These are phyloP conservation scores for Phytophthora sp. DNA, from an alignment of 352 stramenopile genomes.

Conservation along the genomic window DNA sequence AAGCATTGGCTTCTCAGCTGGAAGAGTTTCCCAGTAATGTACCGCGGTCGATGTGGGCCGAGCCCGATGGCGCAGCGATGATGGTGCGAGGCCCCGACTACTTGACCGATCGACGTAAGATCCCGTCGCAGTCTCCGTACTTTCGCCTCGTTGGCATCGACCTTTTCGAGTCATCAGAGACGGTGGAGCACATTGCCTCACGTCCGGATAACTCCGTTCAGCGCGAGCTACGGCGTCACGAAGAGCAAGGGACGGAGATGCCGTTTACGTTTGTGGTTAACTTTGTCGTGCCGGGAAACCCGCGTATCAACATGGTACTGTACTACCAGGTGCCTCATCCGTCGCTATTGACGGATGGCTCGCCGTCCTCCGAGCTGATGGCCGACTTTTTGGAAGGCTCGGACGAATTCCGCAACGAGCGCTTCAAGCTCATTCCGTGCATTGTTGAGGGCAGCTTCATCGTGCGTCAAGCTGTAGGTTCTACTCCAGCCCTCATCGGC, in stretches of 20 bases:
- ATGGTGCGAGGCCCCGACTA: constrained; percentile 79
- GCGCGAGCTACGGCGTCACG: constrained; percentile 60
- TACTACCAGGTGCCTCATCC: constrained; percentile 74
- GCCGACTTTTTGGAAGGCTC: constrained; percentile 73
- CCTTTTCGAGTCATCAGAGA: constrained; percentile 59
- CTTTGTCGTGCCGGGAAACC: constrained; percentile 72
- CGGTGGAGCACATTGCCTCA: constrained; percentile 69
- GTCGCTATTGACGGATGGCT: constrained; percentile 59
- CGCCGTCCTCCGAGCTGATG: constrained; percentile 75
- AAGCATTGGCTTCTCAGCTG: constrained; percentile 29
- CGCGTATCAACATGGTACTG: constrained; percentile 66
- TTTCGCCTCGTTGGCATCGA: constrained; percentile 76
- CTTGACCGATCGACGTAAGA: constrained; percentile 69
- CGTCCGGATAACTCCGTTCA: constrained; percentile 70
- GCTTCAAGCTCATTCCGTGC: constrained; percentile 83
- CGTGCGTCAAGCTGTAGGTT: constrained; percentile 77
- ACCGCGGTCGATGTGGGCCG: constrained; percentile 71
- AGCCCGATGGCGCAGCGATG: constrained; percentile 69
- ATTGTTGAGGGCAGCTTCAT: constrained; percentile 86
- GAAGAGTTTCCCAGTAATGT: constrained; percentile 64
- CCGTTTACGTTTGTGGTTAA: constrained; percentile 85
- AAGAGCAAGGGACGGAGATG: constrained; percentile 65
- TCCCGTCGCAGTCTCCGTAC: constrained; percentile 66
- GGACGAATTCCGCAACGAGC: constrained; percentile 81
- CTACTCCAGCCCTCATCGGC: constrained; percentile 71